A percentile compares a stretch with the other conserved stretches of the same genome.
Evolutionary conservation across 768 basidiomycete species (phyloP).

Genomic region (Boletales sp.): DNA sequence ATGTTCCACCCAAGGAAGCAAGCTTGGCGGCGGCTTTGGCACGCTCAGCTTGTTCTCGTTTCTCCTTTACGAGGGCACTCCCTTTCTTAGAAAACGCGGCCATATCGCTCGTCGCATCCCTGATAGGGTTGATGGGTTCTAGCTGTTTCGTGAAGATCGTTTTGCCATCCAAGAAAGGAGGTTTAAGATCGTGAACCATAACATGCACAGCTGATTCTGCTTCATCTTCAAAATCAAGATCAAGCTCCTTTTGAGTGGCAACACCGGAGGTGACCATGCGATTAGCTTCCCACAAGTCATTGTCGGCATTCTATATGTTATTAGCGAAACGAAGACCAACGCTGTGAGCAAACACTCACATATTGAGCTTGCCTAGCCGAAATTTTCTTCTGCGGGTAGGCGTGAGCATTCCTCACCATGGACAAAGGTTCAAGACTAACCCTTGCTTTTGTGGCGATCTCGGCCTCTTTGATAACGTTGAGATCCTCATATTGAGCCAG

Average conservation of each 20-base stretch:
- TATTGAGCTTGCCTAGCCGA: conserved; percentile 97
- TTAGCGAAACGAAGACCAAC: not conserved
- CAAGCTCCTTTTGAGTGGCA: conserved; percentile 79
- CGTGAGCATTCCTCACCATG: conserved; percentile 15
- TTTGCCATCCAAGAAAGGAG: conserved; percentile 95
- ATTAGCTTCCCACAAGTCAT: conserved; percentile 98
- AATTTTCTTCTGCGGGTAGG: conserved; percentile 62
- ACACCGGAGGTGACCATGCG: conserved; percentile 97
- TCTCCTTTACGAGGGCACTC: conserved; percentile 90
- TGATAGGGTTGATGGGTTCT: conserved; percentile 95
- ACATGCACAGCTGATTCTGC: conserved; percentile 96
- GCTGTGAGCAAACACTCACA: conserved; percentile 43
- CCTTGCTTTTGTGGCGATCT: conserved; percentile 72
- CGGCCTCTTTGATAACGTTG: conserved; percentile 60
- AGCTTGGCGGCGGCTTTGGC: conserved; percentile 96
- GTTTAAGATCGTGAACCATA: conserved; percentile 95
- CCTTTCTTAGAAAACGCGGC: conserved; percentile 97
- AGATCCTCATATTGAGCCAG: conserved; percentile 92
- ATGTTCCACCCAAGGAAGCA: conserved; percentile 86
- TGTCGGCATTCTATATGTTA: conserved; percentile 82
- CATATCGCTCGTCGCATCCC: conserved; percentile 91
- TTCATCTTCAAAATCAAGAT: conserved; percentile 95
- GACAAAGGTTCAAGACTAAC: conserved; percentile 37
- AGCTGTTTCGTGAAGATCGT: conserved; percentile 95
- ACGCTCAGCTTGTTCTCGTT: conserved; percentile 93